Conservation (phyloP, 768 basidiomycete genomes). For the Mycena galericulata region DNA sequence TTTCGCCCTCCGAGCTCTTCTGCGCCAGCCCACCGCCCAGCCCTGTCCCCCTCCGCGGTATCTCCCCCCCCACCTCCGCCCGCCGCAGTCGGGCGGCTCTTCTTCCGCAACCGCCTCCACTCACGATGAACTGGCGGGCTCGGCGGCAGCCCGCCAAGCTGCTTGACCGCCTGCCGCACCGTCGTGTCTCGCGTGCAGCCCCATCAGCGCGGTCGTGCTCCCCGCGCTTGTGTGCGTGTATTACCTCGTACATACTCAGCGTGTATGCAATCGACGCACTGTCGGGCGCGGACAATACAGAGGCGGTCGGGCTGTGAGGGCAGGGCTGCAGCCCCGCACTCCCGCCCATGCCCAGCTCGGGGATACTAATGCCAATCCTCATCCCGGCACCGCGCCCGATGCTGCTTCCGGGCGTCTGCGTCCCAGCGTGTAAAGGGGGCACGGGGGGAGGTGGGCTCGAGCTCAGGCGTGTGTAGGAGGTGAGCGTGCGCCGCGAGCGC, state of each 20-base stretch:
- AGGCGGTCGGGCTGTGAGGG: slow-evolving; percentile 70
- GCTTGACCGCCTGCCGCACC: background rate
- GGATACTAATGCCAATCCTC: slow-evolving; percentile 20
- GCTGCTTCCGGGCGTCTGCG: no score
- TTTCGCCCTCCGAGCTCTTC: no score
- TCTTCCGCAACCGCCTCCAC: slow-evolving; percentile 79
- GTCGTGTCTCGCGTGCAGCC: slow-evolving; percentile 32
- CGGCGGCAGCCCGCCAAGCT: slow-evolving; percentile 64
- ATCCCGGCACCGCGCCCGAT: no score
- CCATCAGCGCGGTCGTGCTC: slow-evolving; percentile 53
- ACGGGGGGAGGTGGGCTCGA: slow-evolving; percentile 52
- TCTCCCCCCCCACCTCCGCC: slow-evolving; percentile 26
- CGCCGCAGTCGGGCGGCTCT: slow-evolving; percentile 73
- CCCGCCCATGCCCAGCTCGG: slow-evolving; percentile 32
- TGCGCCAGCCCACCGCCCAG: no score
- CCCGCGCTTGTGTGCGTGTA: slow-evolving; percentile 34
- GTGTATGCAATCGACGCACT: slow-evolving; percentile 32
- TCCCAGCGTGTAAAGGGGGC: slow-evolving; percentile 61
- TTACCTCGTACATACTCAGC: no score
- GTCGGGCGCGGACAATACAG: slow-evolving; percentile 68
- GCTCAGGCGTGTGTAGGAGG: slow-evolving; percentile 46
- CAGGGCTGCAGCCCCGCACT: slow-evolving; percentile 47
- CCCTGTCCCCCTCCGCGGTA: no score
- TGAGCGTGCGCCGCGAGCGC: slow-evolving; percentile 52
- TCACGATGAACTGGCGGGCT: slow-evolving; percentile 73